Conservation (phyloP, 371 early-diverging fungal species). For the Rozella allomycis region DNA sequence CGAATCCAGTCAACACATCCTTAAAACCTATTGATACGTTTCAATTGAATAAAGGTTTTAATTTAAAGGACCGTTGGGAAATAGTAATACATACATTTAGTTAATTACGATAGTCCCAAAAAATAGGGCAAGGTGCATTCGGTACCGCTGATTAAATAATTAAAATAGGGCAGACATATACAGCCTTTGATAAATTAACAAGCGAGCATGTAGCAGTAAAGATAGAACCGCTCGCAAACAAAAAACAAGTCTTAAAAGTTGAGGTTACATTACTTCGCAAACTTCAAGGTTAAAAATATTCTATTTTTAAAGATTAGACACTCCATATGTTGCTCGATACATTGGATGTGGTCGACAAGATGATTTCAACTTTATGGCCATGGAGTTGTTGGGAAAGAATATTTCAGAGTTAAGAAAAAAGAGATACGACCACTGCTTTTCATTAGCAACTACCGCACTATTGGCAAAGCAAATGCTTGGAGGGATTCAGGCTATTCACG, state of each 20-base stretch:
- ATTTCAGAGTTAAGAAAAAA: conserved; percentile 27
- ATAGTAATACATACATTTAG: no score
- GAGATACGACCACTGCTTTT: conserved; percentile 13
- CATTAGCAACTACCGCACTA: conserved; percentile 26
- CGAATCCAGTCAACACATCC: no score
- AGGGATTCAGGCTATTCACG: conserved; percentile 23
- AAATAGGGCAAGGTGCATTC: conserved; percentile 41
- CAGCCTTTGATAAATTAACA: conserved; percentile 15
- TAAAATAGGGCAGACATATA: no score
- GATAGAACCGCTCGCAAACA: conserved; percentile 24
- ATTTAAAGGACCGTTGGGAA: no score
- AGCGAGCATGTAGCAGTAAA: conserved; percentile 33
- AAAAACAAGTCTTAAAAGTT: conserved; percentile 26
- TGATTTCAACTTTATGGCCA: conserved; percentile 26
- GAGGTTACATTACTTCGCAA: conserved; percentile 27
- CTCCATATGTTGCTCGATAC: conserved; percentile 14
- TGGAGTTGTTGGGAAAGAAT: conserved; percentile 37
- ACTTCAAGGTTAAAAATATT: conserved; percentile 9
- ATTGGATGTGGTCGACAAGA: conserved; percentile 19
- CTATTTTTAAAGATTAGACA: conserved; percentile 2
- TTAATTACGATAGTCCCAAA: no score
- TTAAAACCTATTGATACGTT: no score
- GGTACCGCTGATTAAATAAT: no score
- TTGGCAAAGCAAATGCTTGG: conserved; percentile 29
- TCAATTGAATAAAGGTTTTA: no score